These are phyloP conservation scores for Paecilomyces sp. DNA, from an alignment of 2,329 filamentous ascomycete genomes.

Conservation along the genomic window DNA sequence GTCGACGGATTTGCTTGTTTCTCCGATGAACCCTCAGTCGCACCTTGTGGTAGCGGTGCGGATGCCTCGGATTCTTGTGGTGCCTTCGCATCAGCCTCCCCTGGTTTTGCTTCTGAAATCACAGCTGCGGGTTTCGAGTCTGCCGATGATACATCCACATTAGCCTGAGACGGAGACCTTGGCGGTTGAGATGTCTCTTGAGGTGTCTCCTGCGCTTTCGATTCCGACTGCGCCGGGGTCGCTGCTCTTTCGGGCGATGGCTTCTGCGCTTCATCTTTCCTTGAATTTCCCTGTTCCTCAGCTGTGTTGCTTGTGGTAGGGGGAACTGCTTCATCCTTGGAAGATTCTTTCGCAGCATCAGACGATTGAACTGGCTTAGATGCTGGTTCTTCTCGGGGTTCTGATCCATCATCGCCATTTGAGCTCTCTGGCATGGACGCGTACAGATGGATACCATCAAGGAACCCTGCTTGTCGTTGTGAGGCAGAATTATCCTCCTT, in stretches of 20 bases:
- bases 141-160: not conserved
- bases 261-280: not conserved
- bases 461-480: conserved; percentile 6
- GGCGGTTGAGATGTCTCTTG: not conserved
- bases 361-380: not conserved
- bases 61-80: not conserved
- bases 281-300: not conserved
- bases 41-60: not conserved
- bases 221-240: not conserved
- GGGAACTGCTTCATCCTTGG: not conserved
- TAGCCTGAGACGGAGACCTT: not conserved
- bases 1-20: not conserved
- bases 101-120: not conserved
- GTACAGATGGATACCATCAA: conserved; percentile 17
- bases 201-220: not conserved
- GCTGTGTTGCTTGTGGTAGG: not conserved
- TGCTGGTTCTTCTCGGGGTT: not conserved
- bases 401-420: not conserved
- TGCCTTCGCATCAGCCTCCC: not conserved
- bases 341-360: not conserved
- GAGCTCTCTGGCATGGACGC: conserved; percentile 13
- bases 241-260: not conserved
- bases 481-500: not conserved
- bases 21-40: not conserved
- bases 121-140: not conserved